These are phyloP conservation scores for Tranzscheliella williamsii DNA, from an alignment of 1,284 basidiomycete species.

Conservation along the genomic window DNA sequence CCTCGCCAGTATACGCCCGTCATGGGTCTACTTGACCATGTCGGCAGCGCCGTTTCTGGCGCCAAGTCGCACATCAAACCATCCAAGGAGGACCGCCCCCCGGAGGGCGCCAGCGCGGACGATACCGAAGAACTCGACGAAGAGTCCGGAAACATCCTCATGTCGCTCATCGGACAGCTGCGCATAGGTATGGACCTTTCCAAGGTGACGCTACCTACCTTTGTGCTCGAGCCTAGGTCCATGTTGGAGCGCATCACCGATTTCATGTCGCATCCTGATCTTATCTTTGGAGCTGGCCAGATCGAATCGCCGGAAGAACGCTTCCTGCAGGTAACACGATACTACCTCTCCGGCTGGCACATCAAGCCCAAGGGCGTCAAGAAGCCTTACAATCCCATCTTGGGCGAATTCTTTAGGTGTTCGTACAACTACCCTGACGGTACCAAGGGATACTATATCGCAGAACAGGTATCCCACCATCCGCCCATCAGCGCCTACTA, in stretches of 20 bases:
- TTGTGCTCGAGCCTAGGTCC: conserved; percentile 59
- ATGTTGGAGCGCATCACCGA: conserved; percentile 67
- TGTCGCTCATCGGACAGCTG: conserved; percentile 76
- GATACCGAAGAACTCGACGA: conserved; percentile 63
- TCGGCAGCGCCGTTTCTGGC: conserved; percentile 48
- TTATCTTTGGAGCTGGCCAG: conserved; percentile 85
- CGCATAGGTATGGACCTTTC: conserved; percentile 91
- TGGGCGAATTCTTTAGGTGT: conserved; percentile 97
- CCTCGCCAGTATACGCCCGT: background rate
- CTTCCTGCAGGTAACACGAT: conserved; percentile 86
- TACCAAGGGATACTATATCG: conserved; percentile 90
- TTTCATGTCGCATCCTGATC: conserved; percentile 98
- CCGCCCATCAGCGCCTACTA: conserved; percentile 96
- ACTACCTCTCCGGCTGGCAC: conserved; percentile 99
- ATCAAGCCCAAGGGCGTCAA: conserved; percentile 99
- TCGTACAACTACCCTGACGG: conserved; percentile 90
- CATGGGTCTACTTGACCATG: conserved; percentile 57
- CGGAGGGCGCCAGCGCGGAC: conserved; percentile 57
- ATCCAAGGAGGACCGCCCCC: conserved; percentile 52
- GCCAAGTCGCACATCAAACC: conserved; percentile 43
- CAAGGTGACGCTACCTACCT: conserved; percentile 72
- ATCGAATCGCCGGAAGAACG: conserved; percentile 82
- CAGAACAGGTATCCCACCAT: conserved; percentile 89
- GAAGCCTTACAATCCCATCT: conserved; percentile 97
- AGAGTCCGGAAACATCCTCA: conserved; percentile 62